phyloP scores from a whole-genome alignment of 1,139 yeast genomes.

The Blastobotrys indianensis region DNA sequence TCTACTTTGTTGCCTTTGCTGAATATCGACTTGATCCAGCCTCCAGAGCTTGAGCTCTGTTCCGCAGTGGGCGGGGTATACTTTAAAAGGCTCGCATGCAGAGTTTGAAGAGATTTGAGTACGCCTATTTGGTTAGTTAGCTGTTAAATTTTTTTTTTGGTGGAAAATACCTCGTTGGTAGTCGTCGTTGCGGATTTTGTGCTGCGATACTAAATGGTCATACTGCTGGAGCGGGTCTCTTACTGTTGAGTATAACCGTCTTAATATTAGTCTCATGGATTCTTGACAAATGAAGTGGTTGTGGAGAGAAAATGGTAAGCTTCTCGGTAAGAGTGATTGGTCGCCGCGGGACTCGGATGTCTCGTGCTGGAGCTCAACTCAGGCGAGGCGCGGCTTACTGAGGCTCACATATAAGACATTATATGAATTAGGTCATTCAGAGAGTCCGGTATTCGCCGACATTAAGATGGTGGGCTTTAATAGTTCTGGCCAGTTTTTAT shows the following conservation, averaged over 20 bases:
- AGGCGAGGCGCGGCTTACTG: too few species aligned
- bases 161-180: slow-evolving; percentile 42
- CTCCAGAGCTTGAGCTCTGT: not conserved
- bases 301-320: too few species aligned
- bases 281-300: too few species aligned
- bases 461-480: too few species aligned
- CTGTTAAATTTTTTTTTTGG: not conserved
- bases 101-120: slow-evolving; percentile 24
- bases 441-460: too few species aligned
- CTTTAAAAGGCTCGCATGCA: slow-evolving; percentile 16
- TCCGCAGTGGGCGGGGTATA: slow-evolving; percentile 17
- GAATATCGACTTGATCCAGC: slow-evolving; percentile 5
- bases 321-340: too few species aligned
- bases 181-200: slow-evolving; percentile 56
- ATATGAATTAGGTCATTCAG: too few species aligned
- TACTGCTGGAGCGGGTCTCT: slow-evolving; percentile 54
- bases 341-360: too few species aligned
- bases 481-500: too few species aligned
- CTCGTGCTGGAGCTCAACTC: too few species aligned
- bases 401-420: too few species aligned
- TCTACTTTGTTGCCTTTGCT: not conserved
- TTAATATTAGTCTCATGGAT: not conserved
- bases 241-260: slow-evolving; percentile 6
- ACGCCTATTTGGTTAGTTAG: slow-evolving; percentile 13
- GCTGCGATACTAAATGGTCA: slow-evolving; percentile 47